Conservation (phyloP, 805 yeast genomes). For the Saccharomycopsis olivae region DNA sequence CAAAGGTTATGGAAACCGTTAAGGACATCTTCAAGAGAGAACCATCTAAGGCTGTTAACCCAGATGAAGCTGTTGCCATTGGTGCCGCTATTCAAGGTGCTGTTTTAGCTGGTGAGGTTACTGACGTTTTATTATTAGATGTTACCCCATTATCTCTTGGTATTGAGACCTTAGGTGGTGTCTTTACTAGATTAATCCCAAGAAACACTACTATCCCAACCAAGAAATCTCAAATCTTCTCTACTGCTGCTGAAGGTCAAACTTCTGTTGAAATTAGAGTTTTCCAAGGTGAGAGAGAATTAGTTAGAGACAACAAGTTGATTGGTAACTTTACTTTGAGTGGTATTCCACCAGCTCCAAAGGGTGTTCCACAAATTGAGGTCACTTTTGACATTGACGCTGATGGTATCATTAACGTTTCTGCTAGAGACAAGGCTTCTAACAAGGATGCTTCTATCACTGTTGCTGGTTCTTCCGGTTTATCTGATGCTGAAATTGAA, state of each 20-base stretch:
- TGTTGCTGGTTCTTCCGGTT: constrained; percentile 92
- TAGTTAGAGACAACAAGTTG: constrained; percentile 94
- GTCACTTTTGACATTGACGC: constrained; percentile 95
- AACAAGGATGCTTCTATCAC: constrained; percentile 92
- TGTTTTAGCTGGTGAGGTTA: constrained; percentile 88
- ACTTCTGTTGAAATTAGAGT: constrained; percentile 95
- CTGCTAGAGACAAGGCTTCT: constrained; percentile 88
- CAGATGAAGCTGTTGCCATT: constrained; percentile 88
- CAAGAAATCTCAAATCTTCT: constrained; percentile 91
- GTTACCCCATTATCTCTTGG: constrained; percentile 87
- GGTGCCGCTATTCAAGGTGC: constrained; percentile 99
- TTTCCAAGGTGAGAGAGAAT: constrained; percentile 98
- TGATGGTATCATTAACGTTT: constrained; percentile 93
- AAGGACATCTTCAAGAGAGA: constrained; percentile 67
- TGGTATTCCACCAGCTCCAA: constrained; percentile 93
- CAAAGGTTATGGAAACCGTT: constrained; percentile 72
- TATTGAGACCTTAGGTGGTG: constrained; percentile 98
- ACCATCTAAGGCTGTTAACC: constrained; percentile 88
- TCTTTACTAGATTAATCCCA: constrained; percentile 82
- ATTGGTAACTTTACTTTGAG: constrained; percentile 93
- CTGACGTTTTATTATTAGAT: constrained; percentile 81
- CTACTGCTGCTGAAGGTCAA: constrained; percentile 94
- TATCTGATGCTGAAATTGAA: constrained; percentile 83
- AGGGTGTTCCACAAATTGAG: constrained; percentile 91
- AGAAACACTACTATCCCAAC: constrained; percentile 96